phyloP scores from a whole-genome alignment of 2,329 filamentous ascomycete species.

The Cladophialophora carrionii region DNA sequence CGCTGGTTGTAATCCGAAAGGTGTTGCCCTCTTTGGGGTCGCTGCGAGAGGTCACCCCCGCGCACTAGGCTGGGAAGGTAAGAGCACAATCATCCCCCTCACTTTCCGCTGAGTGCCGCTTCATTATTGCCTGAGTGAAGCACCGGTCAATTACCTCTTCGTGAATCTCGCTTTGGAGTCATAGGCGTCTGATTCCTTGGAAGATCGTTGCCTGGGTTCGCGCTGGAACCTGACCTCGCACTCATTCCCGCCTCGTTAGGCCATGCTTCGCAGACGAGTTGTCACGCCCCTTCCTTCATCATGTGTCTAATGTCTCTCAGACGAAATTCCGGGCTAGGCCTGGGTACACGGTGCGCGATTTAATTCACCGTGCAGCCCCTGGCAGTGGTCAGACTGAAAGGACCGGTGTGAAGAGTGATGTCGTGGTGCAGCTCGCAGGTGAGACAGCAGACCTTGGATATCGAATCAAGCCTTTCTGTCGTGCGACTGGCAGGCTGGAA shows the following conservation, averaged over 20 bases:
- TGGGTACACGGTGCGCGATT: slow-evolving; percentile 21
- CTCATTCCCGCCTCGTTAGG: background rate
- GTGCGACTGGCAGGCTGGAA: background rate
- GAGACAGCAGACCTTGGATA: background rate
- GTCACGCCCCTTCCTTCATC: background rate
- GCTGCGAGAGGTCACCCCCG: background rate
- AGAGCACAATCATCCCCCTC: background rate
- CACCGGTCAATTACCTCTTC: background rate
- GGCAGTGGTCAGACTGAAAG: slow-evolving; percentile 2
- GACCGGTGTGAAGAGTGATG: slow-evolving; percentile 7
- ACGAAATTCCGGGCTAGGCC: slow-evolving; percentile 10
- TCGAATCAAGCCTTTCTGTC: slow-evolving; percentile 9
- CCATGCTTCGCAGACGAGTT: background rate
- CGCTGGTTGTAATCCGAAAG: background rate
- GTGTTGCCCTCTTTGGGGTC: background rate
- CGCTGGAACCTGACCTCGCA: no score
- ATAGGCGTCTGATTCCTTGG: background rate
- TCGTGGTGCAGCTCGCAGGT: slow-evolving; percentile 15
- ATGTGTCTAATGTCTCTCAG: background rate
- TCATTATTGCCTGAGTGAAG: background rate
- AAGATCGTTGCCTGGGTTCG: background rate
- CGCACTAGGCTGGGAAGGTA: background rate
- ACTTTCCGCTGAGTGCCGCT: background rate
- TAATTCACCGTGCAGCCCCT: slow-evolving; percentile 6
- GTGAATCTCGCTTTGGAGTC: background rate